phyloP scores from a whole-genome alignment of 2,329 filamentous ascomycete genomes.

The Aspergillus flavus region DNA sequence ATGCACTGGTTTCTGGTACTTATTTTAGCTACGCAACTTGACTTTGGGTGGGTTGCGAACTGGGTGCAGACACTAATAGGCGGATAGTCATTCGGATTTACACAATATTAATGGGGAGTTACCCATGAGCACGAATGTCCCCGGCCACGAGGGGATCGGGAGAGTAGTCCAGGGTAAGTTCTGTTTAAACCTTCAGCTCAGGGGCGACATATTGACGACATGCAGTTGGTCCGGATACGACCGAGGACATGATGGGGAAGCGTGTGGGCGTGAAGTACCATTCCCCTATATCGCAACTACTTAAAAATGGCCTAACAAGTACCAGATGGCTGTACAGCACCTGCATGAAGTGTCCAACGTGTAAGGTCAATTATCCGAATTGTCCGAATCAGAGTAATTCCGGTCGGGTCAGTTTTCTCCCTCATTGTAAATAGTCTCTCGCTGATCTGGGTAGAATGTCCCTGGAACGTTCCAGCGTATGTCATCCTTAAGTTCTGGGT shows the following conservation, averaged over 20 bases:
- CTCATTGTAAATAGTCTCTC: too few relatives aligned
- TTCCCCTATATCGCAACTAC: too few relatives aligned
- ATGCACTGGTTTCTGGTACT: slow-evolving; percentile 42
- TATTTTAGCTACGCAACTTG: not conserved
- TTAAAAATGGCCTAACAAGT: not conserved
- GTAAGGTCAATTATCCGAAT: slow-evolving; percentile 17
- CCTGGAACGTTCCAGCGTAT: slow-evolving; percentile 17
- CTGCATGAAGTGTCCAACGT: slow-evolving; percentile 14
- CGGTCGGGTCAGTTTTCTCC: slow-evolving; percentile 6
- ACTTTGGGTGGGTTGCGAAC: too few relatives aligned
- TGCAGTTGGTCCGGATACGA: not conserved
- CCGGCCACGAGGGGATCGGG: slow-evolving; percentile 45
- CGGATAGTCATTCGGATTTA: slow-evolving; percentile 40
- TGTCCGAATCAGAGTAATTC: slow-evolving; percentile 16
- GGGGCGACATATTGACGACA: not conserved
- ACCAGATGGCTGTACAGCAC: slow-evolving; percentile 16
- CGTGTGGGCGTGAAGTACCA: not conserved
- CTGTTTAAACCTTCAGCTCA: not conserved
- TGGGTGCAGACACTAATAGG: not conserved
- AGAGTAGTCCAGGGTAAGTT: slow-evolving; percentile 27
- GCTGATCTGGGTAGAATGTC: slow-evolving; percentile 9
- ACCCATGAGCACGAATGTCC: slow-evolving; percentile 39
- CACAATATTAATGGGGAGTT: slow-evolving; percentile 37
- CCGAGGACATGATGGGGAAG: not conserved
- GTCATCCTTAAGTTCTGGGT: not conserved